phyloP scores from a whole-genome alignment of 164 flowering plant genomes.

The Umbilicus rupestris region DNA sequence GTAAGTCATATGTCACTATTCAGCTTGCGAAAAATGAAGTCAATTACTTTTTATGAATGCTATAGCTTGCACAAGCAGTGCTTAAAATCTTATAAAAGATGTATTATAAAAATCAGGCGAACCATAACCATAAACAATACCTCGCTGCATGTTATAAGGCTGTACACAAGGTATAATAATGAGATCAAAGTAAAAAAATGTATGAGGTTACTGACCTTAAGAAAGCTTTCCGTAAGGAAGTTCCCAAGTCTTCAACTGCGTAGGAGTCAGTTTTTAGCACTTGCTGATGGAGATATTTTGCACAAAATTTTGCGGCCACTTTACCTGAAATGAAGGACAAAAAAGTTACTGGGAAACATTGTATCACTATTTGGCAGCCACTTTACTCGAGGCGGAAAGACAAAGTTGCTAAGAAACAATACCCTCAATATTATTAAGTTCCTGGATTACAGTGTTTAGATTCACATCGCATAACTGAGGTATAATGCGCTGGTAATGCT shows the following conservation, averaged over 20 bases:
- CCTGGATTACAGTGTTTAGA: background rate
- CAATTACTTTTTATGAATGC: no score
- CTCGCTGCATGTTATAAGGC: no score
- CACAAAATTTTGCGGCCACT: conserved; percentile 97
- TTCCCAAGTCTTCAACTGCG: conserved; percentile 72
- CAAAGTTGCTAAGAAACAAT: background rate
- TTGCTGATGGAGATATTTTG: conserved; percentile 91
- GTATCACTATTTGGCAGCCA: background rate
- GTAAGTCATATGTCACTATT: no score
- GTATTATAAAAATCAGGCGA: no score
- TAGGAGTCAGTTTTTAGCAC: conserved; percentile 80
- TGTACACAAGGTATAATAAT: no score
- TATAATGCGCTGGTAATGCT: background rate
- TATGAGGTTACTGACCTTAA: conserved; percentile 50
- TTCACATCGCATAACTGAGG: background rate
- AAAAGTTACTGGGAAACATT: background rate
- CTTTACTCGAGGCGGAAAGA: background rate
- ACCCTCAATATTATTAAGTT: background rate
- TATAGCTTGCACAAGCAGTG: no score
- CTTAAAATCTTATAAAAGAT: no score
- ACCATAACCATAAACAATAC: no score
- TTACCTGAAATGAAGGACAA: conserved; percentile 53
- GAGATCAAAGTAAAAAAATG: background rate
- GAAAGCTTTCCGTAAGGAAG: conserved; percentile 74
- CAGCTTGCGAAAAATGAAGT: no score